These are phyloP conservation scores for Amanita rubescens DNA, from an alignment of 768 basidiomycete genomes.

Conservation along the genomic window DNA sequence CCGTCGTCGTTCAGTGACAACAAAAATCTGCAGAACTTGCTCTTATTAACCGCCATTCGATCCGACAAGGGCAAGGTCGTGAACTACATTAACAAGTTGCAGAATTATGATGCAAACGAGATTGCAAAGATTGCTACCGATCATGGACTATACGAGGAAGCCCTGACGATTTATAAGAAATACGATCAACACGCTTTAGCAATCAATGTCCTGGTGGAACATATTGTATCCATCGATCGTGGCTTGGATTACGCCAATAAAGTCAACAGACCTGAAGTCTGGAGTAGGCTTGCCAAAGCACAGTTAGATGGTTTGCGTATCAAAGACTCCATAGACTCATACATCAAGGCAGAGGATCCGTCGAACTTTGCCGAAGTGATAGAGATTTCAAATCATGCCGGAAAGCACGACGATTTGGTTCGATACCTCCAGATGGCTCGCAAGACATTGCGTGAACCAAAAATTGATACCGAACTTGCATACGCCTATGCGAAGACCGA, in stretches of 20 bases:
- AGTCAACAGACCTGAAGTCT: constrained; percentile 93
- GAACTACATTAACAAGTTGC: constrained; percentile 93
- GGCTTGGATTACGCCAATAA: constrained; percentile 94
- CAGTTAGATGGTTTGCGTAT: constrained; percentile 97
- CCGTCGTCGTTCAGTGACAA: constrained; percentile 98
- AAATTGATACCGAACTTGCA: constrained; percentile 95
- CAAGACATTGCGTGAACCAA: constrained; percentile 93
- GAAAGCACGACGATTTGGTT: constrained; percentile 91
- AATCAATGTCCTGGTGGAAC: constrained; percentile 96
- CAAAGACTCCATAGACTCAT: constrained; percentile 97
- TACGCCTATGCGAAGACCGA: constrained; percentile 97
- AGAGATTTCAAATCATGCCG: constrained; percentile 92
- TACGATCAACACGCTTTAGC: constrained; percentile 92
- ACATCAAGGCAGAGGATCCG: constrained; percentile 95
- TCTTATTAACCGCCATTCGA: constrained; percentile 92
- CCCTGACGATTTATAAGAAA: constrained; percentile 96
- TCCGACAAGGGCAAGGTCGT: constrained; percentile 99
- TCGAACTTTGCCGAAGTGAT: constrained; percentile 92
- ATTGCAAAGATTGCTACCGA: constrained; percentile 97
- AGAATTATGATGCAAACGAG: constrained; percentile 90
- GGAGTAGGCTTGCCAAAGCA: constrained; percentile 97
- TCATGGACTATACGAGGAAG: constrained; percentile 92
- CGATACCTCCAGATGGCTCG: constrained; percentile 98
- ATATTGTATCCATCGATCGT: constrained; percentile 96
- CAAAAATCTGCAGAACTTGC: constrained; percentile 89